Percentiles rank a stretch among this genome's conserved stretches.
phyloP scores from a whole-genome alignment of 345 rosid genomes.

The Brassica juncea region DNA sequence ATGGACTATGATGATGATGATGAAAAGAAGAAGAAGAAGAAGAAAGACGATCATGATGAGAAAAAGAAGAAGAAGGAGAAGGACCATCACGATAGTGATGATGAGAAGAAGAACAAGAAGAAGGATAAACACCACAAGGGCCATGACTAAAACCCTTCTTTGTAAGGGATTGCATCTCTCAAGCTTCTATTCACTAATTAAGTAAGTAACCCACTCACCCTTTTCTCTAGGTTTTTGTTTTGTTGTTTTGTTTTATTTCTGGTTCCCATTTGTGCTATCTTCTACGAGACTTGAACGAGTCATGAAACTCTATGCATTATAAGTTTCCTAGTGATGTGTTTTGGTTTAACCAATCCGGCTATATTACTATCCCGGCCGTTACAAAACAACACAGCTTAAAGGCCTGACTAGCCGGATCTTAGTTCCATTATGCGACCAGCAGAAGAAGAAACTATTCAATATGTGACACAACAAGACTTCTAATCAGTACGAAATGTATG shows the following conservation, averaged over 20 bases:
- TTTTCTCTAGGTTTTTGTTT: slow-evolving; percentile 3
- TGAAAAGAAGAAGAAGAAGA: slow-evolving; percentile 37
- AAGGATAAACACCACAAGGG: slow-evolving; percentile 27
- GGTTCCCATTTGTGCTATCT: slow-evolving; percentile 19
- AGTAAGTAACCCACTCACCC: not conserved
- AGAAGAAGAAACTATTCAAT: not conserved
- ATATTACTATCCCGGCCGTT: not conserved
- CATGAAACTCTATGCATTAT: not conserved
- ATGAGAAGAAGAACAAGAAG: slow-evolving; percentile 20
- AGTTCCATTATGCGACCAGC: not conserved
- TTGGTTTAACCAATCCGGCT: not conserved
- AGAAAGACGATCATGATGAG: not conserved
- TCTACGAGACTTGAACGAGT: not conserved
- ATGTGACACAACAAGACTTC: not conserved
- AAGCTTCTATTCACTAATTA: slow-evolving; percentile 6
- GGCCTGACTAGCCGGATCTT: too few relatives aligned
- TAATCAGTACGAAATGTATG: not conserved
- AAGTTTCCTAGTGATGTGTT: slow-evolving; percentile 5
- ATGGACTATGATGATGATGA: not conserved
- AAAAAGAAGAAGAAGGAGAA: not conserved
- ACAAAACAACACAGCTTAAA: too few relatives aligned
- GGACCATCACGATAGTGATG: not conserved
- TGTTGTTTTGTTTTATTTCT: not conserved
- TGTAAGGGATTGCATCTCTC: not conserved
- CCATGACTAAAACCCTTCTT: slow-evolving; percentile 22